Conservation (phyloP, 306 rosid species). For the Luffa acutangula region DNA sequence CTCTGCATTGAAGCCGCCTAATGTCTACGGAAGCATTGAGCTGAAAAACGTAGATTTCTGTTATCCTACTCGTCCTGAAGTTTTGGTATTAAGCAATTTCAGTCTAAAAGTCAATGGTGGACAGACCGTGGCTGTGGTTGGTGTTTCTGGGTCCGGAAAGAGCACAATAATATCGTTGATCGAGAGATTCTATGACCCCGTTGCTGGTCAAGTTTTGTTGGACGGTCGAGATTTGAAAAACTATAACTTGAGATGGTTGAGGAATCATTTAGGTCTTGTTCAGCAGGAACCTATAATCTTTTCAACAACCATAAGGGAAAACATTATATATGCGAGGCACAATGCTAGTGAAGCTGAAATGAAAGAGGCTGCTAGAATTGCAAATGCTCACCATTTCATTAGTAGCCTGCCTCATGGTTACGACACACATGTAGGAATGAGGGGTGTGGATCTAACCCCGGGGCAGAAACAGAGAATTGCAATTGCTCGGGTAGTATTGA, state of each 20-base stretch:
- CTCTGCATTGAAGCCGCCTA: conserved; percentile 83
- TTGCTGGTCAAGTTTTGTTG: conserved; percentile 88
- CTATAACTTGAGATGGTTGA: conserved; percentile 91
- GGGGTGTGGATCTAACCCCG: conserved; percentile 96
- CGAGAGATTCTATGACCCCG: conserved; percentile 94
- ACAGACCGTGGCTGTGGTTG: conserved; percentile 93
- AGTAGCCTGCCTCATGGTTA: conserved; percentile 98
- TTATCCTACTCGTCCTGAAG: conserved; percentile 94
- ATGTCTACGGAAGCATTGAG: conserved; percentile 92
- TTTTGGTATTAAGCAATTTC: conserved; percentile 88
- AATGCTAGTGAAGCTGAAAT: conserved; percentile 98
- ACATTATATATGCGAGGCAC: conserved; percentile 94
- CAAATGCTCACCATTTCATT: conserved; percentile 98
- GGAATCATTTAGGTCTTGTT: conserved; percentile 94
- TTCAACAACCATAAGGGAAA: conserved; percentile 94
- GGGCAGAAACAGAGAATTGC: conserved; percentile 99
- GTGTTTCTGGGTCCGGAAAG: conserved; percentile 98
- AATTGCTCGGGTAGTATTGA: conserved; percentile 85
- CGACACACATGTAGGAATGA: conserved; percentile 98
- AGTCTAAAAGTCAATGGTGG: conserved; percentile 92
- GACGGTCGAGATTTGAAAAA: conserved; percentile 89
- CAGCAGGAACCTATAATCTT: conserved; percentile 98
- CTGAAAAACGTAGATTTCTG: conserved; percentile 87
- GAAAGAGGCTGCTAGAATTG: conserved; percentile 97
- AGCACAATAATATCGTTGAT: conserved; percentile 95